These are phyloP conservation scores for Colletotrichum sp. DNA, from an alignment of 2,329 filamentous ascomycete species.

Conservation along the genomic window DNA sequence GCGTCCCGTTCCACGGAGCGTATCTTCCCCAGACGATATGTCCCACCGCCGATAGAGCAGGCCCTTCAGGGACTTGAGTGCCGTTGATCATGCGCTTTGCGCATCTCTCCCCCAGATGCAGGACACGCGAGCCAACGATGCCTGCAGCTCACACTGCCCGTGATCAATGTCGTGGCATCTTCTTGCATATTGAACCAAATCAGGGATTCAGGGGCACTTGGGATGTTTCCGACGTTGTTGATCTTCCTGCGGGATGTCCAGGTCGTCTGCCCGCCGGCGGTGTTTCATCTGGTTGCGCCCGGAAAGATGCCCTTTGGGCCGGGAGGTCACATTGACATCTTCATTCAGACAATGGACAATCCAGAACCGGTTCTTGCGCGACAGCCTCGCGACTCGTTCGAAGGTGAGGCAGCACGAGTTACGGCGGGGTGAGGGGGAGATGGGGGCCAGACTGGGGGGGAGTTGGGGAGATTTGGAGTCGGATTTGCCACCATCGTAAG, in stretches of 20 bases:
- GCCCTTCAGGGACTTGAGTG: slow-evolving; percentile 2
- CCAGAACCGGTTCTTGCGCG: background rate
- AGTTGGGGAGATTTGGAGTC: too few relatives aligned
- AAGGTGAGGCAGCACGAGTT: background rate
- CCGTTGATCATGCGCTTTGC: slow-evolving; percentile 13
- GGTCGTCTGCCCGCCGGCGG: background rate
- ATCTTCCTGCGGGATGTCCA: background rate
- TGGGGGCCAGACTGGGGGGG: background rate
- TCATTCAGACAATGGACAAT: background rate
- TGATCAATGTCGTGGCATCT: background rate
- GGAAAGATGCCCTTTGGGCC: background rate
- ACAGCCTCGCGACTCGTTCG: background rate
- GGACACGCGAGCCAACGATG: background rate
- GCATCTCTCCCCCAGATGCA: background rate
- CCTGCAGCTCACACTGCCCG: background rate
- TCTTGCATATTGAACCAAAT: background rate
- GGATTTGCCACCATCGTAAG: too few relatives aligned
- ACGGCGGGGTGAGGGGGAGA: background rate
- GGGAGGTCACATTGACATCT: background rate
- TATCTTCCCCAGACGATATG: background rate
- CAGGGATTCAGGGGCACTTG: background rate
- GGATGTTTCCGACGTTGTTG: background rate
- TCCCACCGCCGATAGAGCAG: background rate
- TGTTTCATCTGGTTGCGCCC: background rate
- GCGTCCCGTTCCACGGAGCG: background rate